Percentiles rank a stretch among this genome's conserved stretches.
These are phyloP conservation scores for Salix udensis DNA, from an alignment of 345 rosid species.

Conservation along the genomic window DNA sequence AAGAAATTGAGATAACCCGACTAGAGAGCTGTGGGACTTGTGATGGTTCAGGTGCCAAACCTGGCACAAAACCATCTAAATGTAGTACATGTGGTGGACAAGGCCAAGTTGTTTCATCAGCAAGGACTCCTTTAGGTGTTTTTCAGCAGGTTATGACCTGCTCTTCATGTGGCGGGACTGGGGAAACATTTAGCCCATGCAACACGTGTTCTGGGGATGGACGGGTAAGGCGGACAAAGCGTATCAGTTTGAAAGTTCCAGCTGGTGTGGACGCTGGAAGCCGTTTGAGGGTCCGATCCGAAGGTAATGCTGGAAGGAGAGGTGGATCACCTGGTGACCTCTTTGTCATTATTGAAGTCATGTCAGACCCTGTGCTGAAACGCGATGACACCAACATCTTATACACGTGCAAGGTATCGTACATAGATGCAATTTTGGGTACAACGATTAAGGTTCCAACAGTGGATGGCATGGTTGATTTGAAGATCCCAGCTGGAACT, in stretches of 20 bases:
- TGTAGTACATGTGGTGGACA: conserved; percentile 94
- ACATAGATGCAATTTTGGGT: conserved; percentile 87
- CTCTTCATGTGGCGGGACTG: conserved; percentile 75
- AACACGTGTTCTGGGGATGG: conserved; percentile 85
- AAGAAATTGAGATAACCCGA: conserved; percentile 87
- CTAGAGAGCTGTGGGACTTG: conserved; percentile 86
- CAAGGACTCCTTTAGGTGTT: conserved; percentile 90
- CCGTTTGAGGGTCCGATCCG: conserved; percentile 87
- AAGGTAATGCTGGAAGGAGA: conserved; percentile 89
- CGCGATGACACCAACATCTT: conserved; percentile 82
- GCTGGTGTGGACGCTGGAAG: conserved; percentile 97
- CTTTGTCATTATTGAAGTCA: conserved; percentile 73
- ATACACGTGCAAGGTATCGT: conserved; percentile 84
- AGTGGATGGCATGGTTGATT: conserved; percentile 88
- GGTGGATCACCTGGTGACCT: conserved; percentile 95
- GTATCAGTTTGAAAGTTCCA: conserved; percentile 88
- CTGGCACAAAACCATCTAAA: conserved; percentile 72
- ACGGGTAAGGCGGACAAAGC: conserved; percentile 76
- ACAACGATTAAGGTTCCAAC: conserved; percentile 83
- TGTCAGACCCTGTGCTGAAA: conserved; percentile 78
- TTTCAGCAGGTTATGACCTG: conserved; percentile 98
- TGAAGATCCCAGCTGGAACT: conserved; percentile 91
- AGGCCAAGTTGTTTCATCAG: conserved; percentile 89
- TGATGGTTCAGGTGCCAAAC: conserved; percentile 87
- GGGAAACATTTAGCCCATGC: conserved; percentile 75